Conservation (phyloP, 2,329 filamentous ascomycete species). For the Aspergillus pseudoglaucus region DNA sequence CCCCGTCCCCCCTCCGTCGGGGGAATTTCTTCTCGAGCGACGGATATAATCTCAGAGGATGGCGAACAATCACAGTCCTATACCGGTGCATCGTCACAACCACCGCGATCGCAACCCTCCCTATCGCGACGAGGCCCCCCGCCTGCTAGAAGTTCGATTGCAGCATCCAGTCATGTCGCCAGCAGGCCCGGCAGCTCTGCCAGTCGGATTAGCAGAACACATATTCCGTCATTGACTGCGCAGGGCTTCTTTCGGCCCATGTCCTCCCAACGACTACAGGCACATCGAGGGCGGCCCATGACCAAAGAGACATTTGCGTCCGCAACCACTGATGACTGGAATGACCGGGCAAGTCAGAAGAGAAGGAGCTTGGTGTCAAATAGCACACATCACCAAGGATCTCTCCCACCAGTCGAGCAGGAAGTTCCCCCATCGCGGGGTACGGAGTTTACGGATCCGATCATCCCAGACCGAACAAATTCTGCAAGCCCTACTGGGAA, state of each 20-base stretch:
- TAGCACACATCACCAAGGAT: slow-evolving; percentile 37
- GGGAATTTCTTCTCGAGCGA: slow-evolving; percentile 64
- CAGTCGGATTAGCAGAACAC: slow-evolving; percentile 70
- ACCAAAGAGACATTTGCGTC: slow-evolving; percentile 24
- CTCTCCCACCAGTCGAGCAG: slow-evolving; percentile 34
- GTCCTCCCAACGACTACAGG: slow-evolving; percentile 91
- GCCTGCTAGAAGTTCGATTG: slow-evolving; percentile 33
- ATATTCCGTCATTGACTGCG: slow-evolving; percentile 82
- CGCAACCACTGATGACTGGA: slow-evolving; percentile 37
- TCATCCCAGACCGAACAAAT: slow-evolving; percentile 63
- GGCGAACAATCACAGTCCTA: slow-evolving; percentile 35
- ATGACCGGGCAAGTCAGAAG: slow-evolving; percentile 43
- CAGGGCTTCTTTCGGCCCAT: slow-evolving; percentile 93
- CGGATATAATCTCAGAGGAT: slow-evolving; percentile 52
- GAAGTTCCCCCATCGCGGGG: slow-evolving; percentile 66
- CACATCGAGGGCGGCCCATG: slow-evolving; percentile 61
- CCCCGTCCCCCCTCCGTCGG: slow-evolving; percentile 34
- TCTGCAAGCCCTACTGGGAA: slow-evolving; percentile 65
- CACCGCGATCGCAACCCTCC: slow-evolving; percentile 50
- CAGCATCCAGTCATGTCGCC: slow-evolving; percentile 39
- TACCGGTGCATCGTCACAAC: slow-evolving; percentile 44
- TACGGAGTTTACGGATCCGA: slow-evolving; percentile 72
- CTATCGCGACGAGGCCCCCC: slow-evolving; percentile 51
- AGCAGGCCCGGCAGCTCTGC: slow-evolving; percentile 50
- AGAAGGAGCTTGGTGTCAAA: slow-evolving; percentile 56